Evolutionary conservation across 768 basidiomycete genomes (phyloP), one percentile per base, ranked within the genome.

Genomic region (Clitopilus passeckerianus): DNA sequence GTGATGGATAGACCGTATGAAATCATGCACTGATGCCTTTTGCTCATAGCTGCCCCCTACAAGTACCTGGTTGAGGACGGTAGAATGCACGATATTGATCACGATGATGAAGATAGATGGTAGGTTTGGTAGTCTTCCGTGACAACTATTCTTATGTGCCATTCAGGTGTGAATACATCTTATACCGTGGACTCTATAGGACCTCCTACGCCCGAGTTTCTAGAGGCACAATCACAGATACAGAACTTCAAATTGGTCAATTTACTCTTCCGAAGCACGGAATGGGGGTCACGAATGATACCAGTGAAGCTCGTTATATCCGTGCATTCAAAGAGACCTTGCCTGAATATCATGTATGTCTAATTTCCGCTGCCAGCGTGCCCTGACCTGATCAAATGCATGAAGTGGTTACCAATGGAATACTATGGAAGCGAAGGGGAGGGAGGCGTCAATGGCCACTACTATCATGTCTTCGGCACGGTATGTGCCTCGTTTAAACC

Each of bases 181-280:
- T 92, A 23, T 95, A 92, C 69, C 83, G 93, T 10, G 91, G 88
- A 1, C 66, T 93, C 23, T 87, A 91, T 67, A 80, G 90, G 16
- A 91, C 89, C 2, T 76, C 86, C n/a, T 95, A 92, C 68, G 93
- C 89, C 0, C 82, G 93, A 16, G 71, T 96, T 16, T 91, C 92
- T 10, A 82, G 91, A 18, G 86, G 91, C 22, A 86, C 85, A 34
- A 89, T 96, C 62, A 94, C 91, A 23, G 94, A 96, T 66, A 95
- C 94, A 1, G 93, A 95, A 67, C 79, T 94, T 56, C 94, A 94
- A 72, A 84, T 95, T 35, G 93, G 86, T 10, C 91, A 91, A 70
- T 95, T 94, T 67, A 80, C 90, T 54, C 68, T 95, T 3, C 91
- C 92, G 0, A 78, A 74, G 52, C 78, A 85, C 57, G 86, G 83